Evolutionary conservation across 2,329 filamentous ascomycete genomes (phyloP).

Genomic region (Hymenoscyphus occultus): DNA sequence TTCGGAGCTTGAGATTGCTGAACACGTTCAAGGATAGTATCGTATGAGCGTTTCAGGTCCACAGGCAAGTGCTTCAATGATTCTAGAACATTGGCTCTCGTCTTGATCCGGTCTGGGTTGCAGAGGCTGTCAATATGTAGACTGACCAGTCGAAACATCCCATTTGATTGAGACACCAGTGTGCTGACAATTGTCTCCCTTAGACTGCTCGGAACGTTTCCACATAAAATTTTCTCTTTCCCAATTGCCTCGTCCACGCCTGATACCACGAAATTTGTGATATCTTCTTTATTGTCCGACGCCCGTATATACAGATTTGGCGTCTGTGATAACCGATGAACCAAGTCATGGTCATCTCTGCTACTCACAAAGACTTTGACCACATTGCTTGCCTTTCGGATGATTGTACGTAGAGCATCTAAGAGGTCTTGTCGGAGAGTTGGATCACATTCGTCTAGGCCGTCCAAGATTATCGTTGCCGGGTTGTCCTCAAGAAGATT

Average conservation of each 20-base stretch:
- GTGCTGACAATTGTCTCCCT: not conserved
- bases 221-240: slow-evolving; percentile 8
- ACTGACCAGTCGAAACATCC: slow-evolving; percentile 20
- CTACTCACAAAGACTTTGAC: slow-evolving; percentile 19
- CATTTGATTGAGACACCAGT: slow-evolving; percentile 5
- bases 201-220: not conserved
- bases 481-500: slow-evolving; percentile 7
- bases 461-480: slow-evolving; percentile 16
- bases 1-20: not conserved
- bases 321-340: not conserved
- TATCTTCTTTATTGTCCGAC: slow-evolving; percentile 11
- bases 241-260: slow-evolving; percentile 6
- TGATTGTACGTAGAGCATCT: slow-evolving; percentile 9
- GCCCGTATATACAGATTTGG: slow-evolving; percentile 12
- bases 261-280: slow-evolving; percentile 1
- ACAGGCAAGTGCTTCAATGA: slow-evolving; percentile 9
- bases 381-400: slow-evolving; percentile 9
- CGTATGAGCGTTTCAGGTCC: slow-evolving; percentile 8
- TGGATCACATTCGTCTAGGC: slow-evolving; percentile 15
- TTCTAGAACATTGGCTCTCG: slow-evolving; percentile 5
- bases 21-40: slow-evolving; percentile 3
- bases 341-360: slow-evolving; percentile 15
- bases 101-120: slow-evolving; percentile 10
- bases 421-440: slow-evolving; percentile 6
- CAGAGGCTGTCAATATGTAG: slow-evolving; percentile 20